Conservation (phyloP, 108 stramenopile species). For the Skeletonema menzelii region DNA sequence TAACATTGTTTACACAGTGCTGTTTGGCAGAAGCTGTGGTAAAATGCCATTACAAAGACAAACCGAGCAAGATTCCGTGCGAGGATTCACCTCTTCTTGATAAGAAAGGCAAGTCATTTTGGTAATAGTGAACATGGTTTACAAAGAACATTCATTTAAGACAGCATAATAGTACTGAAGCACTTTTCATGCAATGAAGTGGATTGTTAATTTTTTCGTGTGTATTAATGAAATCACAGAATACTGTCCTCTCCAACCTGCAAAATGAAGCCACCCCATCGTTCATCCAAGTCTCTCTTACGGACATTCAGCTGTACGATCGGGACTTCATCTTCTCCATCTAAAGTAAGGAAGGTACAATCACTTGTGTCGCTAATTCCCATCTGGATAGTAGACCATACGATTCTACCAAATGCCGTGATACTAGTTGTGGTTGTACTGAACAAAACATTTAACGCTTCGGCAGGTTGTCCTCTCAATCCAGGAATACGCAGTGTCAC, state of each 20-base stretch:
- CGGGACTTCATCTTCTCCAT: slow-evolving; percentile 52
- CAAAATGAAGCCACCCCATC: slow-evolving; percentile 64
- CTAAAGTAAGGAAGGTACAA: slow-evolving; percentile 27
- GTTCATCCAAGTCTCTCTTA: slow-evolving; percentile 30
- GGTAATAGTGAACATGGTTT: slow-evolving; percentile 20
- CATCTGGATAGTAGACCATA: slow-evolving; percentile 44
- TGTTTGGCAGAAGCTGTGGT: slow-evolving; percentile 43
- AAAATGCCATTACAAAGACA: slow-evolving; percentile 54
- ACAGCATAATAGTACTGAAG: too few relatives aligned
- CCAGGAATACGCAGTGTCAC: slow-evolving; percentile 53
- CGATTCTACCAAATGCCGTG: slow-evolving; percentile 55
- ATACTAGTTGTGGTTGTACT: slow-evolving; percentile 45
- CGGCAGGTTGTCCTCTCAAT: slow-evolving; percentile 55
- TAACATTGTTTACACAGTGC: neutral
- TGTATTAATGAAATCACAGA: slow-evolving; percentile 24
- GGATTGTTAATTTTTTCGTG: neutral
- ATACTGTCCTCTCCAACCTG: slow-evolving; percentile 60
- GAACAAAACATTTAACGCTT: slow-evolving; percentile 28
- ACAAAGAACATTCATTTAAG: too few relatives aligned
- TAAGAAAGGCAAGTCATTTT: slow-evolving; percentile 27
- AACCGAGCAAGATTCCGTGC: slow-evolving; percentile 49
- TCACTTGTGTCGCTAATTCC: slow-evolving; percentile 36
- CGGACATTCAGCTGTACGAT: slow-evolving; percentile 29
- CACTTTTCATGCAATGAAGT: neutral
- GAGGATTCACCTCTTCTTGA: slow-evolving; percentile 31